Evolutionary conservation across 1,284 basidiomycete species (phyloP).

Genomic region (Cutaneotrichosporon daszewskae): DNA sequence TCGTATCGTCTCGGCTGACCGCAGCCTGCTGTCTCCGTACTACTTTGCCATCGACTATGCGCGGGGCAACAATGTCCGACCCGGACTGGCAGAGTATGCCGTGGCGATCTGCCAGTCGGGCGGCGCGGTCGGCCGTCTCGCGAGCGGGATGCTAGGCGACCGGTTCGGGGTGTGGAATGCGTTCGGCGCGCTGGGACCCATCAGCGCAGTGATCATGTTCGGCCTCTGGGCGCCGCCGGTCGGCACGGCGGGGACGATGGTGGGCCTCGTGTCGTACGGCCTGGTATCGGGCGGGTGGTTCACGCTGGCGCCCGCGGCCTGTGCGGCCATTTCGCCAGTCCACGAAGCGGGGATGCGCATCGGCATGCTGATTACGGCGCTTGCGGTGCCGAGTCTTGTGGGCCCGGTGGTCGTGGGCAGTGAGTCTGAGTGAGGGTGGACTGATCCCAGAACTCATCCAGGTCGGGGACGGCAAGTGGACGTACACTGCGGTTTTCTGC

Average conservation of each 20-base stretch:
- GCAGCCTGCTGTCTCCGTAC: slow-evolving; percentile 12
- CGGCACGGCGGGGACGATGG: slow-evolving; percentile 24
- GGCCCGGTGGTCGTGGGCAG: slow-evolving; percentile 39
- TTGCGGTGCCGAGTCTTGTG: slow-evolving; percentile 30
- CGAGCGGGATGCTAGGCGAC: slow-evolving; percentile 10
- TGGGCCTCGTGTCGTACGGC: slow-evolving; percentile 38
- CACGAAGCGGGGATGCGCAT: slow-evolving; percentile 42
- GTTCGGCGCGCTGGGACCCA: slow-evolving; percentile 8
- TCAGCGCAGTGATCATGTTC: slow-evolving; percentile 16
- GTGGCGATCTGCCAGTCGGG: slow-evolving; percentile 8
- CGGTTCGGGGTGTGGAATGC: slow-evolving; percentile 12
- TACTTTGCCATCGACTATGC: slow-evolving; percentile 10
- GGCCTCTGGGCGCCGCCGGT: slow-evolving; percentile 19
- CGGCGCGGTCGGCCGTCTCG: slow-evolving; percentile 11
- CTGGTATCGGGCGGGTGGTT: slow-evolving; percentile 34
- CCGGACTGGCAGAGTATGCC: slow-evolving; percentile 1
- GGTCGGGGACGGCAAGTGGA: no score
- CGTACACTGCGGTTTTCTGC: no score
- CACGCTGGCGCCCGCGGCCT: slow-evolving; percentile 31
- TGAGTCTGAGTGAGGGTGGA: no score
- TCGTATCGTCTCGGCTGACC: neutral
- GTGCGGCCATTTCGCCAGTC: slow-evolving; percentile 36
- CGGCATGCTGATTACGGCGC: slow-evolving; percentile 40
- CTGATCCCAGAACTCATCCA: no score
- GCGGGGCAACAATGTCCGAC: slow-evolving; percentile 1